Evolutionary conservation across 805 yeast species (phyloP), one percentile per base, ranked within the genome.

Genomic region (Cyberlindnera mississippiensis): DNA sequence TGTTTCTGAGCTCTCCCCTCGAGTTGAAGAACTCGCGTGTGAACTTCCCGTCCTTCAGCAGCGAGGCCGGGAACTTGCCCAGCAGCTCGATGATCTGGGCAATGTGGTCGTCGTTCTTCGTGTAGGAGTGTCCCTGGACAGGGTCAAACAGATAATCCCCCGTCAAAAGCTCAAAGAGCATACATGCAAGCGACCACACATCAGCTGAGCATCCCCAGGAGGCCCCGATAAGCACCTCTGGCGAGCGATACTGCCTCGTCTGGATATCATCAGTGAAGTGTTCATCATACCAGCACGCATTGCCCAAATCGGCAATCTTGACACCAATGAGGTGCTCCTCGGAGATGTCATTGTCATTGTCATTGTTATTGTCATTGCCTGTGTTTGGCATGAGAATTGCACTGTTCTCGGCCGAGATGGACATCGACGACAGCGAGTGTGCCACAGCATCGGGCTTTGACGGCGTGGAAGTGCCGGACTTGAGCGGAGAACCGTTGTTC

Each of bases 111-210:
- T 91, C 97, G 62, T 90, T 96, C 57, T 90, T 90, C 36, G 82
- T 62, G 63, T 87, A 91, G 4, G 85, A 69, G 42, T 76, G 77
- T 1, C 90, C 89, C 49, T 78, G 78, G 30, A 62, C 64, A 0
- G 99, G 99, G 61, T 91, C 97, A 62, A 91, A 93, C 38, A 93
- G 63, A 57, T 90, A 90, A 63, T 91, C 98, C 3, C 98, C 98
- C 0, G 99, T 91, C 33, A 91, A 64, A 18, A 93, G 71, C 66
- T 93, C 99, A 64, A 93, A 93, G 1, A 85, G 71, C 56, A 93
- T 66, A 64, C 98, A 90, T 0, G 95, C 97, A 54, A 85, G 70
- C n/a, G 96, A 86, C 99, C 99, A 93, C 37, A 91, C 75, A 64
- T 93, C 99, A 1, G 95, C 83, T 40, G 91, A 80, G 39, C 96